Evolutionary conservation across 108 stramenopile species (phyloP).

Genomic region (Cyclotella cryptica): DNA sequence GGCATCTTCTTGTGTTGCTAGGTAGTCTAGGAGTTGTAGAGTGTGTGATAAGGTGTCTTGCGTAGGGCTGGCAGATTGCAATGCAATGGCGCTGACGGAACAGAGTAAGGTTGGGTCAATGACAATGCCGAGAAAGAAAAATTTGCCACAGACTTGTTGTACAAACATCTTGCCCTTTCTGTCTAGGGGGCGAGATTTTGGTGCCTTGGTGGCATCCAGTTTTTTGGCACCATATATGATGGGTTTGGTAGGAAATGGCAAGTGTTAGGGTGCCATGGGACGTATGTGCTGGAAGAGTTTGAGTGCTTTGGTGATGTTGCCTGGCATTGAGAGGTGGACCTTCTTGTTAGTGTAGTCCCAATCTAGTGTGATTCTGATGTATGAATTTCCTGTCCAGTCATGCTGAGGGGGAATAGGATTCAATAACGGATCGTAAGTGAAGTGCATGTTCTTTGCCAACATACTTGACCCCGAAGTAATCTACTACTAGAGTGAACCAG

Average conservation of each 20-base stretch:
- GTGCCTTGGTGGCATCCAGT: not conserved
- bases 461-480: not conserved
- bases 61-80: not conserved
- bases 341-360: not conserved
- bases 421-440: not conserved
- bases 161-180: not conserved
- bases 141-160: not conserved
- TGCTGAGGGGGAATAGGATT: not conserved
- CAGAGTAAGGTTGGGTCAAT: not conserved
- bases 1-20: not conserved
- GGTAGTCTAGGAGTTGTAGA: not conserved
- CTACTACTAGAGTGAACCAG: not conserved
- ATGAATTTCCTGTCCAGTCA: not conserved
- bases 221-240: not conserved
- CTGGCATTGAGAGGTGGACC: slow-evolving; percentile 1
- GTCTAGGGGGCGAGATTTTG: not conserved
- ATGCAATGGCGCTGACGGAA: not conserved
- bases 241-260: not conserved
- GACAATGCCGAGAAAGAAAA: not conserved
- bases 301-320: not conserved
- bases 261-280: not conserved
- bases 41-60: not conserved
- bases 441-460: not conserved
- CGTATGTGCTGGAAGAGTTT: not conserved
- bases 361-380: not conserved